Evolutionary conservation across 495 filamentous ascomycete genomes (phyloP).

Genomic region (Echria macrotheca): DNA sequence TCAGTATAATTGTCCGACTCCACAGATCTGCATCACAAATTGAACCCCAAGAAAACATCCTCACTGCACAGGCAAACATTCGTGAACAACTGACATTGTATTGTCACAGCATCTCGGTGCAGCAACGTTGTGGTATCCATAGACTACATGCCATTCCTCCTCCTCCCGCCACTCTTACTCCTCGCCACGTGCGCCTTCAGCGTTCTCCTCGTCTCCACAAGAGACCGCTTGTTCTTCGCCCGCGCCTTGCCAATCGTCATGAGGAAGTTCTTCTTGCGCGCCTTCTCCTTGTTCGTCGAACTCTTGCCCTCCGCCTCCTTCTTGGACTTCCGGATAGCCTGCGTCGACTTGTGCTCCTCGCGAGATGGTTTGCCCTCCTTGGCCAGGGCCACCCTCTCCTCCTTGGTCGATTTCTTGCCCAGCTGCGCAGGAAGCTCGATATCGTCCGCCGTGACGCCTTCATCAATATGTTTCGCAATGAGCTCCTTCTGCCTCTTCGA

Average conservation of each 20-base stretch:
- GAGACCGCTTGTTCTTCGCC: conserved; percentile 85
- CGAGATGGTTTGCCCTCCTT: conserved; percentile 68
- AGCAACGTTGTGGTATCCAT: too few species aligned
- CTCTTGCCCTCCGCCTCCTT: conserved; percentile 86
- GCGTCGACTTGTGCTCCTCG: conserved; percentile 72
- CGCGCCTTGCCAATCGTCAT: conserved; percentile 97
- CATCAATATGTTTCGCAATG: conserved; percentile 63
- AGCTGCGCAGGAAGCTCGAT: conserved; percentile 72
- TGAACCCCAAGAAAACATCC: too few species aligned
- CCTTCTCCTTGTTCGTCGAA: conserved; percentile 97
- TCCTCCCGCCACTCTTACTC: conserved; percentile 76
- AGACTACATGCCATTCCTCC: conserved; percentile 52
- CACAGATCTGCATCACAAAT: too few species aligned
- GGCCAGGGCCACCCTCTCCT: conserved; percentile 74
- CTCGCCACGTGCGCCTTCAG: conserved; percentile 78
- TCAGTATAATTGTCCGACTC: too few species aligned
- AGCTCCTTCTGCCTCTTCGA: conserved; percentile 45
- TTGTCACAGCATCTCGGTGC: too few species aligned
- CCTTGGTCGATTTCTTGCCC: conserved; percentile 63
- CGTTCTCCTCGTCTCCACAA: conserved; percentile 72
- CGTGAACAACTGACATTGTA: too few species aligned
- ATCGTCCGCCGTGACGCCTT: conserved; percentile 76
- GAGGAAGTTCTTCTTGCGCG: conserved; percentile 90
- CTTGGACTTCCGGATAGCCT: conserved; percentile 73
- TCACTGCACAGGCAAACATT: too few species aligned